A percentile compares a stretch with the other conserved stretches of the same genome.
phyloP scores from a whole-genome alignment of 192 early-diverging fungal species.

The Coemansia sp. region DNA sequence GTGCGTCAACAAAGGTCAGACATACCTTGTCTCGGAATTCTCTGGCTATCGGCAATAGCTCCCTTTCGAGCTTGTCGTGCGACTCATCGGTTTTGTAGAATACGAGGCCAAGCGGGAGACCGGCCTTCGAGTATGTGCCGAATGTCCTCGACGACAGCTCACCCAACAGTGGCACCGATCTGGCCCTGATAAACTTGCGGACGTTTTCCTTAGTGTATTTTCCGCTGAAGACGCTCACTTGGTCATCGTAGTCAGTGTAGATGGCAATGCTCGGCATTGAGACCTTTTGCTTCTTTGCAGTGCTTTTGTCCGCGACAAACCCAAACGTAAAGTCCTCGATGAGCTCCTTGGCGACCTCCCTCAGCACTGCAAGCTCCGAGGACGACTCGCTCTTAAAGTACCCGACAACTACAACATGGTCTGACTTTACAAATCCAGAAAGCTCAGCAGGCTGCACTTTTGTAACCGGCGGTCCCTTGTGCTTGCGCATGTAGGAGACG shows the following conservation, averaged over 20 bases:
- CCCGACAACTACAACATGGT: constrained; percentile 83
- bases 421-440: constrained; percentile 67
- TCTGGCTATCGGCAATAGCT: constrained; percentile 69
- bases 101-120: constrained; percentile 83
- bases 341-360: constrained; percentile 66
- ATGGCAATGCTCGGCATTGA: constrained; percentile 69
- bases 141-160: constrained; percentile 90
- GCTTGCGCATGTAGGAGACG: constrained; percentile 89
- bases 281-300: constrained; percentile 57
- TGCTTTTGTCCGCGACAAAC: constrained; percentile 60
- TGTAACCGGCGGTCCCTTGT: constrained; percentile 74
- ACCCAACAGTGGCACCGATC: constrained; percentile 84
- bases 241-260: constrained; percentile 85
- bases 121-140: constrained; percentile 71
- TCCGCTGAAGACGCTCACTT: constrained; percentile 65
- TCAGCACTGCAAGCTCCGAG: constrained; percentile 62
- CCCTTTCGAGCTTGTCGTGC: constrained; percentile 53
- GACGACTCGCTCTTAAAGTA: constrained; percentile 63
- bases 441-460: constrained; percentile 64
- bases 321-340: constrained; percentile 90
- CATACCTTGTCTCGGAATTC: constrained; percentile 78
- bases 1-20: constrained; percentile 88
- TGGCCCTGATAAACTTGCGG: constrained; percentile 66
- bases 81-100: constrained; percentile 73
- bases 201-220: constrained; percentile 57